Conservation (phyloP, 345 rosid genomes). For the Sonneratia alba region DNA sequence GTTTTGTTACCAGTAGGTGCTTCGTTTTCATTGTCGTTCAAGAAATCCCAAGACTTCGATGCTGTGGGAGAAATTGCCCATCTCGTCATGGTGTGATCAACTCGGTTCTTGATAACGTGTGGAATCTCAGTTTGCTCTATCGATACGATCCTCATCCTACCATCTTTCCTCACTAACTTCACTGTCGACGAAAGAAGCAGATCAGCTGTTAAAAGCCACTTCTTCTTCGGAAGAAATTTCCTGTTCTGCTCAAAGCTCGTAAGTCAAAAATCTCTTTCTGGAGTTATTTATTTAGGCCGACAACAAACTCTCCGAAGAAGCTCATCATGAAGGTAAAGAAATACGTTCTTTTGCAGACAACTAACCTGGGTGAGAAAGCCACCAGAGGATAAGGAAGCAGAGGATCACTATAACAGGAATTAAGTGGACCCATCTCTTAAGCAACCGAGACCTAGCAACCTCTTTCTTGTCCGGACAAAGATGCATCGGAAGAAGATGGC, state of each 20-base stretch:
- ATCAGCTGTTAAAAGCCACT: not conserved
- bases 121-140: conserved; percentile 10
- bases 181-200: conserved; percentile 11
- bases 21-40: not conserved
- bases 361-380: conserved; percentile 46
- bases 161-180: conserved; percentile 21
- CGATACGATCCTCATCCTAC: conserved; percentile 13
- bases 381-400: conserved; percentile 56
- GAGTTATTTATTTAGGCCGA: not conserved
- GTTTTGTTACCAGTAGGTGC: not conserved
- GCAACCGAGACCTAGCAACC: conserved; percentile 10
- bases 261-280: too few relatives aligned
- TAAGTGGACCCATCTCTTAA: conserved; percentile 32
- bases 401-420: conserved; percentile 41
- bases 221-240: not conserved
- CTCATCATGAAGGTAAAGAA: too few relatives aligned
- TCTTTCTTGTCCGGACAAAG: conserved; percentile 18
- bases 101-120: not conserved
- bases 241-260: not conserved
- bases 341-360: not conserved
- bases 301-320: too few relatives aligned
- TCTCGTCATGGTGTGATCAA: not conserved
- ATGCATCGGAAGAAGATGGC: conserved; percentile 10
- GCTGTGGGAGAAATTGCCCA: not conserved
- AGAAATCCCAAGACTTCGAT: not conserved